Evolutionary conservation across 1,139 yeast species (phyloP), one percentile per base, ranked within the genome.

Genomic region (Blastobotrys illinoisensis): DNA sequence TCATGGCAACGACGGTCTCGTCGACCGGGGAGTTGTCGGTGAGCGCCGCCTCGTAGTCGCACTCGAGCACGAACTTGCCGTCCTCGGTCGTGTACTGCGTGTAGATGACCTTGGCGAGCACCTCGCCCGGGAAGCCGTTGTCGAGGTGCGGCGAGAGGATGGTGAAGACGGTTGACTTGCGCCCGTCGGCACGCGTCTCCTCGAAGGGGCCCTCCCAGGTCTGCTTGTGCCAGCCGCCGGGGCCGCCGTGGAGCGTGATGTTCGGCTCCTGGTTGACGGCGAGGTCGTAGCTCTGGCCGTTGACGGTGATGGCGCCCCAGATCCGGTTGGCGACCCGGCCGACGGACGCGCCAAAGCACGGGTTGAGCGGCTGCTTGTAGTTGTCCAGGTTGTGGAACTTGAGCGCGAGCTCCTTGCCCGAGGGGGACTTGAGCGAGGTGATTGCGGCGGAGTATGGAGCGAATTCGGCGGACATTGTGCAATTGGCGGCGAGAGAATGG

Each of bases 311-410:
- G 53, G 66, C 61, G 26, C 74, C 72, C 32, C 75, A 71, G 55
- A 84, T 77, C 59, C 89, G 74, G 67, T 84, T 84, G 55, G 88
- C 87, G 56, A 74, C 79, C 53, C 88, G 75, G 21, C 89, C 89
- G 44, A 83, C 78, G 19, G 85, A 79, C 44, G 86, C 79, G 44
- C 87, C 88, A 58, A 82, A 75, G 65, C 72, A 82, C 18, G 82
- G 81, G 64, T 80, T 78, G 32, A 72, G 32, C n/a, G 60, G 59
- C 24, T 52, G 49, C 44, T 53, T 48, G 55, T 66, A 66, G 56
- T 66, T 62, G 49, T 56, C 60, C 49, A 48, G 52, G 56, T 66
- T 64, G 47, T 62, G 60, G 52, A 65, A 66, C 47, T 59, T 58
- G 21, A 63, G 54, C 24, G 60, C 60, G 20, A 62, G 53, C 54